Conservation (phyloP, 139 green algal genomes). For the Picochlorum sp. region DNA sequence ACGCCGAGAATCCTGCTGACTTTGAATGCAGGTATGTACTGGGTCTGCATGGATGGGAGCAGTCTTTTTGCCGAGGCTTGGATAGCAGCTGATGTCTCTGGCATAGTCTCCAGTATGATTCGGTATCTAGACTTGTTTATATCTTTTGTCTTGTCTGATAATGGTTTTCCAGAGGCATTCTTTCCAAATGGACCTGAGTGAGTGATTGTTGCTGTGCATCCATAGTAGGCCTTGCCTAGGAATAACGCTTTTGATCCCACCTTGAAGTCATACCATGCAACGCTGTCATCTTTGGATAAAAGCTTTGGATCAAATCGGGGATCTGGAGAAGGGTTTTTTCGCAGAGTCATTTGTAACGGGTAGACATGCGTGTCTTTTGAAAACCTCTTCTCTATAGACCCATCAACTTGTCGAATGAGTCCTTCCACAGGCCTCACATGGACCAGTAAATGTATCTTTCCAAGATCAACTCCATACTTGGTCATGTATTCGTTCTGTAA, state of each 20-base stretch:
- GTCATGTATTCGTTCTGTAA: constrained; percentile 31
- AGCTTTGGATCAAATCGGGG: constrained; percentile 26
- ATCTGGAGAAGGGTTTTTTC: constrained; percentile 41
- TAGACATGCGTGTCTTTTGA: constrained; percentile 44
- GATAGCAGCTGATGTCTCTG: constrained; percentile 14
- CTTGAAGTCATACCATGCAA: constrained; percentile 15
- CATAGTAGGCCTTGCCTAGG: constrained; percentile 67
- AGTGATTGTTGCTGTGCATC: constrained; percentile 62
- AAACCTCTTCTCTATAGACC: constrained; percentile 74
- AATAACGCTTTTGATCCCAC: constrained; percentile 46
- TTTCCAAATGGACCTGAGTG: constrained; percentile 31
- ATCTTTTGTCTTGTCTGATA: background rate
- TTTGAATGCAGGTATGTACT: constrained; percentile 41
- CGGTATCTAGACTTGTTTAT: constrained; percentile 12
- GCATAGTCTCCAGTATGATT: constrained; percentile 25
- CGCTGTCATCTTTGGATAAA: constrained; percentile 19
- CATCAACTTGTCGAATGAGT: constrained; percentile 57
- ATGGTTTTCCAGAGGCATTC: constrained; percentile 3
- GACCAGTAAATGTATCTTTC: constrained; percentile 41
- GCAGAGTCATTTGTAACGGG: constrained; percentile 44
- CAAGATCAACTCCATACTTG: constrained; percentile 49
- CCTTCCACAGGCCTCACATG: constrained; percentile 63
- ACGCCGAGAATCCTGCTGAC: constrained; percentile 40
- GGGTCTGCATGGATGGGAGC: constrained; percentile 24
- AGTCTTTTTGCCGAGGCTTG: constrained; percentile 29